Evolutionary conservation across 495 filamentous ascomycete species (phyloP).

Genomic region (Penicillium riverlandense): DNA sequence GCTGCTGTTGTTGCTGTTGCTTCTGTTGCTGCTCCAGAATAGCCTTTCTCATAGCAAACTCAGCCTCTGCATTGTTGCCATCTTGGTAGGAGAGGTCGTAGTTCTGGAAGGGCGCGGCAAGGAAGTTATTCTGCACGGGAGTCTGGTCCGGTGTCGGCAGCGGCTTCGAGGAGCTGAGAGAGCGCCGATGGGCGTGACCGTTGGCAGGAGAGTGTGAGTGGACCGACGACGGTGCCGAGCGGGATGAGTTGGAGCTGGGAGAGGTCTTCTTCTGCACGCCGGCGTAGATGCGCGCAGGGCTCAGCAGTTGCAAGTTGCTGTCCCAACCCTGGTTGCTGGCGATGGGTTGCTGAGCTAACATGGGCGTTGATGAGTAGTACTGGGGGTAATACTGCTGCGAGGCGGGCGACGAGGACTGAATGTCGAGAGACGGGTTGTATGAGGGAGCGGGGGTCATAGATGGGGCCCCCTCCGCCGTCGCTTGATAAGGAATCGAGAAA

Average conservation of each 20-base stretch:
- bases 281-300: conserved; percentile 29
- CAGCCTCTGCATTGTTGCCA: conserved; percentile 35
- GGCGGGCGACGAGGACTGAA: conserved; percentile 24
- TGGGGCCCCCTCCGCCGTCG: conserved; percentile 35
- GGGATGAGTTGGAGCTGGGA: conserved; percentile 23
- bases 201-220: conserved; percentile 6
- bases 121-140: conserved; percentile 26
- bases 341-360: conserved; percentile 37
- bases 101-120: conserved; percentile 37
- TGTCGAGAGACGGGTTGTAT: conserved; percentile 36
- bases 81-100: conserved; percentile 36
- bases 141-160: conserved; percentile 34
- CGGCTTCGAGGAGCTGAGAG: conserved; percentile 33
- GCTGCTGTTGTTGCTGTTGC: too few species aligned
- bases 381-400: conserved; percentile 24
- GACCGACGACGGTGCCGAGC: conserved; percentile 19
- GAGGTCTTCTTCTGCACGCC: conserved; percentile 31
- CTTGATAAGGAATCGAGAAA: conserved; percentile 29
- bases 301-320: conserved; percentile 32
- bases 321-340: conserved; percentile 36
- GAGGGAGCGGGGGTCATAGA: conserved; percentile 42
- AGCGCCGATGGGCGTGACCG: conserved; percentile 21
- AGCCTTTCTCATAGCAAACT: conserved; percentile 48
- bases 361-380: conserved; percentile 23
- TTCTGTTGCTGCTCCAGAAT: conserved; percentile 45